Conservation (phyloP, 2,329 filamentous ascomycete genomes). For the Sporothrix brasiliensis region DNA sequence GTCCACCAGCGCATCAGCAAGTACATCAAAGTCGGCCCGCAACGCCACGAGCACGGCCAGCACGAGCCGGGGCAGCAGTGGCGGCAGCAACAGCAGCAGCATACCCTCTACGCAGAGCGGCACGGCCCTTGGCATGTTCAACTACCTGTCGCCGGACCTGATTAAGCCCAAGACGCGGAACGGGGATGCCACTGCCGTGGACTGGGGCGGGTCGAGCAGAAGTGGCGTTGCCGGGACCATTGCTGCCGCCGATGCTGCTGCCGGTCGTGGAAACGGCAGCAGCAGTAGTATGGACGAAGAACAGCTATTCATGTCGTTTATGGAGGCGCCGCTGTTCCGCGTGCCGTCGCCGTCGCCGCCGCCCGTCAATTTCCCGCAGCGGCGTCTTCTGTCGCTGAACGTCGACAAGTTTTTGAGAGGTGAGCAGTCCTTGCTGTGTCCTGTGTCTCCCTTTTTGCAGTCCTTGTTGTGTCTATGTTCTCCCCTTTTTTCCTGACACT, state of each 20-base stretch:
- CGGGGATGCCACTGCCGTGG: not conserved
- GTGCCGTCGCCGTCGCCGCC: not conserved
- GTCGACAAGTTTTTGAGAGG: constrained; percentile 40
- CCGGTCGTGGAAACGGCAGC: not conserved
- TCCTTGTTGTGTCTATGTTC: too few relatives aligned
- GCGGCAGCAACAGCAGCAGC: not conserved
- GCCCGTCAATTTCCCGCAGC: not conserved
- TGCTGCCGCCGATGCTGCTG: not conserved
- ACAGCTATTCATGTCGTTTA: not conserved
- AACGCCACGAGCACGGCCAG: not conserved
- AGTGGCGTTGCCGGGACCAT: not conserved
- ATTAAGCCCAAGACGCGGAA: not conserved
- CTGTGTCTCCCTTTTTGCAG: too few relatives aligned
- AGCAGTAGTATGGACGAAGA: not conserved
- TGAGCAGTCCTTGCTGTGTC: too few relatives aligned
- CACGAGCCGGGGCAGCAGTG: not conserved
- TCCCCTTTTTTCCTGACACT: too few relatives aligned
- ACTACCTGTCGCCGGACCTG: constrained; percentile 18
- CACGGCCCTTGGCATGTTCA: constrained; percentile 3
- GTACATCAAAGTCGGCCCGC: not conserved
- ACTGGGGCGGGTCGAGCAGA: not conserved
- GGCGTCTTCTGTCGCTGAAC: constrained; percentile 35
- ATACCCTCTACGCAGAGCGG: too few relatives aligned
- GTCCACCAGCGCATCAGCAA: not conserved
- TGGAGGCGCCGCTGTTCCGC: not conserved